Evolutionary conservation across 2,329 filamentous ascomycete species (phyloP), one percentile per base, ranked within the genome.

Genomic region (Lecanicillium sp.): DNA sequence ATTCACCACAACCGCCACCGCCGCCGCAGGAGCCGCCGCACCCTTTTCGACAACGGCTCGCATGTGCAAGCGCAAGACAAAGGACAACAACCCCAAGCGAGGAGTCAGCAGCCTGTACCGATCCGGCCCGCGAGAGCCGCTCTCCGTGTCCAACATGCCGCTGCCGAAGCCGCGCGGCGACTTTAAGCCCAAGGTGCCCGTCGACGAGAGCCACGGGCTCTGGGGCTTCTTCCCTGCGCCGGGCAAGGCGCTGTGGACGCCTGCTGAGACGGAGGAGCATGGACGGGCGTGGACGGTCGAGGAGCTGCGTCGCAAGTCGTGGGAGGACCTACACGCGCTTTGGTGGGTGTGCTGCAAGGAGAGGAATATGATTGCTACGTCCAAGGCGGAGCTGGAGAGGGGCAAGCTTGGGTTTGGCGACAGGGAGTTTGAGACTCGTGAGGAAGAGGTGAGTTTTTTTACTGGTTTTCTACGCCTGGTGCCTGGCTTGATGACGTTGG

Each of bases 341-440:
- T 98, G 90, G 88, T 98, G 89, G 87, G 76, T 88, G 40, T 96
- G 92, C 58, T 75, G 83, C 43, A 88, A 85, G 65, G 92, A 98
- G 67, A 73, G 85, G 52, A 98, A 98, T 64, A 77, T 85, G 49
- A 77, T 96, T 50, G 72, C 78, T n/a, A 96, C 94, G 20, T 80
- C 83, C 49, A 70, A 71, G 38, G 61, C 71, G 41, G 87, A 94
- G 67, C 73, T 85, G 51, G 55, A 67, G 20, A 74, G 83, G 49
- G 56, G 84, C 40, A 70, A 81, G 47, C 70, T 85, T 35, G 79
- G 82, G 19, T 92, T 84, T 53, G 90, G 90, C 48, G 73, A 80
- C 18, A 67, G 66, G 32, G 85, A 94, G 64, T 68, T 74, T 31
- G 63, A 70, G 15, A 55, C 63, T 31, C 76, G 92, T 46, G 75